Evolutionary conservation across 1,284 basidiomycete species (phyloP).

Genomic region (Athelia sp.): DNA sequence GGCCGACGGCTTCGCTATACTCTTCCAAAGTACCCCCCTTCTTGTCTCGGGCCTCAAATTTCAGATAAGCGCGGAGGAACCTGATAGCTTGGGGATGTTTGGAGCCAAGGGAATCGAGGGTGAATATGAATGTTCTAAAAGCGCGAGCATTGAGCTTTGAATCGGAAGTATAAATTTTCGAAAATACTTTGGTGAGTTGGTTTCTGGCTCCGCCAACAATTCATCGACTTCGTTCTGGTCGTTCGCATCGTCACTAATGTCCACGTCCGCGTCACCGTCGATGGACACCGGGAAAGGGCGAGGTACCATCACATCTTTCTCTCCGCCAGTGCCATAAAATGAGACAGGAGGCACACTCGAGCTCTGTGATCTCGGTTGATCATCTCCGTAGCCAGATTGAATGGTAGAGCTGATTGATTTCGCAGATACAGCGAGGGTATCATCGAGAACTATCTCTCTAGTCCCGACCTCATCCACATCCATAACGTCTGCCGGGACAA

Average conservation of each 20-base stretch:
- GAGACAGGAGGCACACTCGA: background rate
- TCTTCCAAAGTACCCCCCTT: constrained; percentile 50
- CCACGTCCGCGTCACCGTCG: constrained; percentile 3
- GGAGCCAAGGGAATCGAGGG: constrained; percentile 81
- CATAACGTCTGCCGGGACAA: background rate
- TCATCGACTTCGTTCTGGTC: constrained; percentile 25
- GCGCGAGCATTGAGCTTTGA: background rate
- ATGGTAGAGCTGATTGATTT: no score
- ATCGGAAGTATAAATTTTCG: background rate
- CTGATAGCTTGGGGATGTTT: constrained; percentile 62
- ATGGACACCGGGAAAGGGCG: background rate
- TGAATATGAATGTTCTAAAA: constrained; percentile 72
- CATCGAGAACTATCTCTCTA: background rate
- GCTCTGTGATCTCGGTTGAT: no score
- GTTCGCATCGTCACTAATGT: constrained; percentile 21
- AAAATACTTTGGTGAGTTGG: constrained; percentile 12
- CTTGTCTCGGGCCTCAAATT: constrained; percentile 68
- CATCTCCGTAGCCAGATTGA: no score
- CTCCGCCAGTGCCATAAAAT: background rate
- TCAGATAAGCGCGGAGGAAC: constrained; percentile 66
- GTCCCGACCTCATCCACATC: background rate
- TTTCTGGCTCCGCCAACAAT: constrained; percentile 18
- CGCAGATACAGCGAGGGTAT: background rate
- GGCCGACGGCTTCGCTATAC: constrained; percentile 37
- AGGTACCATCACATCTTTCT: background rate